Conservation (phyloP, 352 stramenopile genomes). For the Nothophytophthora sp. region DNA sequence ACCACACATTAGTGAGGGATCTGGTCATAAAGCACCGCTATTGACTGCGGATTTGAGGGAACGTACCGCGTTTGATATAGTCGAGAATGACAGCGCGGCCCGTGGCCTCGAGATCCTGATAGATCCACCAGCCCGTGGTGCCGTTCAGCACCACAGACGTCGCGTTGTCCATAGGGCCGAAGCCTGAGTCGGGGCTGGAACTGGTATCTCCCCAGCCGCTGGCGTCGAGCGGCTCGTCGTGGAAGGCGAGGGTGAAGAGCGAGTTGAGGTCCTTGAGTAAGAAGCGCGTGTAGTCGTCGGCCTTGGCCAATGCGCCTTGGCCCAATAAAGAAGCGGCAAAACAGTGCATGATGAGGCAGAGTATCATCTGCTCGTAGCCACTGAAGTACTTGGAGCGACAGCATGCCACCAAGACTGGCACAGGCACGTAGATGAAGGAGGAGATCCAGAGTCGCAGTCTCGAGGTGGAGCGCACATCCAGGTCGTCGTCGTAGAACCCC, state of each 20-base stretch:
- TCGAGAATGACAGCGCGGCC: slow-evolving; percentile 36
- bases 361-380: slow-evolving; percentile 55
- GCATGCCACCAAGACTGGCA: slow-evolving; percentile 55
- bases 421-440: slow-evolving; percentile 55
- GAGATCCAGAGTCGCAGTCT: slow-evolving; percentile 45
- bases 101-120: slow-evolving; percentile 54
- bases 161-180: not conserved
- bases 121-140: slow-evolving; percentile 57
- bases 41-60: no score
- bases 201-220: not conserved
- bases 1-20: no score
- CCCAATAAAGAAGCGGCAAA: slow-evolving; percentile 56
- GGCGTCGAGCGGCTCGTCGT: slow-evolving; percentile 1
- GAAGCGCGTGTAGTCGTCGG: slow-evolving; percentile 42
- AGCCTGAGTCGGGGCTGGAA: not conserved
- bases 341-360: slow-evolving; percentile 72
- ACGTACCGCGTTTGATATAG: slow-evolving; percentile 56
- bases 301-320: slow-evolving; percentile 42
- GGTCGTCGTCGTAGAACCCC: slow-evolving; percentile 40
- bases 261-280: slow-evolving; percentile 55
- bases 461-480: slow-evolving; percentile 28
- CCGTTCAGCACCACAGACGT: slow-evolving; percentile 34
- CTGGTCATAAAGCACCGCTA: no score
- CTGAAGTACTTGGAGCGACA: slow-evolving; percentile 54
- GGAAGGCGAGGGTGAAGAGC: slow-evolving; percentile 42